A percentile compares a stretch with the other conserved stretches of the same genome.
Conservation (phyloP, 192 early-diverging fungal genomes). For the Rhizophagus clarus region DNA sequence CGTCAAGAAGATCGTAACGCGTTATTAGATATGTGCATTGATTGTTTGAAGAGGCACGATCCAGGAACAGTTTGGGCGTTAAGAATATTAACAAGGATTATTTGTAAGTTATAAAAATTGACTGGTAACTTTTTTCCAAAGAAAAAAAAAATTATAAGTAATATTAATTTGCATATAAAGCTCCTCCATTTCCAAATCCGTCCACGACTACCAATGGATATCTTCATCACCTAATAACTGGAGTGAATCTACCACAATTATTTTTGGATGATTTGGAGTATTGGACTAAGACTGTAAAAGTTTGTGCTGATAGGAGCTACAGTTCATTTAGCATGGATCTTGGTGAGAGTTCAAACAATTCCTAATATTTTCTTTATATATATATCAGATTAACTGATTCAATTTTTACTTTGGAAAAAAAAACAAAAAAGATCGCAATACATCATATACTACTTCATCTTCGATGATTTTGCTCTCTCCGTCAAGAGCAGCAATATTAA, state of each 20-base stretch:
- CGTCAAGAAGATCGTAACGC: conserved; percentile 34
- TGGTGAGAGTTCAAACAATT: not conserved
- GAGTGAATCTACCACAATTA: conserved; percentile 18
- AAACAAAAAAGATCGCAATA: conserved; percentile 7
- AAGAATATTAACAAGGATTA: conserved; percentile 41
- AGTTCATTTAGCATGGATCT: conserved; percentile 31
- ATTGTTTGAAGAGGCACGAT: conserved; percentile 43
- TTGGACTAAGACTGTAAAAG: conserved; percentile 32
- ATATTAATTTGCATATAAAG: not conserved
- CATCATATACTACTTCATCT: not conserved
- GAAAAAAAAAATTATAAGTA: not conserved
- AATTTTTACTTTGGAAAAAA: not conserved
- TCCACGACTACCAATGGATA: not conserved
- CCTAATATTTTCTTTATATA: not conserved
- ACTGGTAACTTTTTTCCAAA: not conserved
- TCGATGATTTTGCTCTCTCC: not conserved
- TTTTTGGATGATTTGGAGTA: conserved; percentile 33
- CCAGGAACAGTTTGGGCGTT: conserved; percentile 50
- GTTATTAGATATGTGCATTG: conserved; percentile 39
- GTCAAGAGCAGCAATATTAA: conserved; percentile 30
- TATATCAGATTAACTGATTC: not conserved
- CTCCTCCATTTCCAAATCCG: conserved; percentile 15
- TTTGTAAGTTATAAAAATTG: conserved; percentile 32
- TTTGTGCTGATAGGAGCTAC: conserved; percentile 3
- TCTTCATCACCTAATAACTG: conserved; percentile 17